Conservation (phyloP, 2,329 filamentous ascomycete genomes). For the Ramularia collo-cygni region DNA sequence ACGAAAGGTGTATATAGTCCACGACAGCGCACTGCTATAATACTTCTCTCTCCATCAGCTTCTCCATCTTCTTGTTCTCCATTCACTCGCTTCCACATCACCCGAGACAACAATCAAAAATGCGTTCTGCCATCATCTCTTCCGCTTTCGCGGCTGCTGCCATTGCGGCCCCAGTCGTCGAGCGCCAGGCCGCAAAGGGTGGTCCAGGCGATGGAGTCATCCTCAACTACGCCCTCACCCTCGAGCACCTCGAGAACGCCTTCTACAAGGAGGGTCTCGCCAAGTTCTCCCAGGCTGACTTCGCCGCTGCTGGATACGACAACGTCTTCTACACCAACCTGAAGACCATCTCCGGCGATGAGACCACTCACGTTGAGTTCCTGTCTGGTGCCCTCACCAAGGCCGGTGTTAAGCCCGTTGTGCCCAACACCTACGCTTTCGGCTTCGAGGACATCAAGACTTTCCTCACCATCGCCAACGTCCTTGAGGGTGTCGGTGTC, state of each 20-base stretch:
- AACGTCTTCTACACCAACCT: conserved; percentile 52
- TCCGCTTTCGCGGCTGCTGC: conserved; percentile 15
- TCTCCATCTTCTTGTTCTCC: too few relatives aligned
- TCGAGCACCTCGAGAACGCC: conserved; percentile 48
- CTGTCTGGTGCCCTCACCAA: conserved; percentile 40
- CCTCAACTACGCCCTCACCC: conserved; percentile 40
- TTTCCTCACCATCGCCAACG: conserved; percentile 47
- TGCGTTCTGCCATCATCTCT: conserved; percentile 15
- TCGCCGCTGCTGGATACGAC: conserved; percentile 45
- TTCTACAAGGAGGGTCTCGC: conserved; percentile 57
- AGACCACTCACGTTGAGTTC: conserved; percentile 52
- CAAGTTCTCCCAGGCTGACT: conserved; percentile 50
- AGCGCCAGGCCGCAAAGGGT: conserved; percentile 10
- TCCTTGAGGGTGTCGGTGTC: conserved; percentile 53
- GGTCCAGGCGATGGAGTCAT: conserved; percentile 20
- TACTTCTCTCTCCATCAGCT: too few relatives aligned
- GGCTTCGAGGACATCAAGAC: conserved; percentile 27
- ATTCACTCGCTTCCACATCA: too few relatives aligned
- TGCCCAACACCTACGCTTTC: conserved; percentile 52
- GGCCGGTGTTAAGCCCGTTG: conserved; percentile 46
- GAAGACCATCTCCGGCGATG: conserved; percentile 50
- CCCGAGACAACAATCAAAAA: conserved; percentile 6
- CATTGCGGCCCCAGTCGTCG: conserved; percentile 13
- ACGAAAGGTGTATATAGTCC: too few relatives aligned
- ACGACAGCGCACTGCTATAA: too few relatives aligned